Conservation (phyloP, 306 rosid species). For the Pachyrhizus erosus region DNA sequence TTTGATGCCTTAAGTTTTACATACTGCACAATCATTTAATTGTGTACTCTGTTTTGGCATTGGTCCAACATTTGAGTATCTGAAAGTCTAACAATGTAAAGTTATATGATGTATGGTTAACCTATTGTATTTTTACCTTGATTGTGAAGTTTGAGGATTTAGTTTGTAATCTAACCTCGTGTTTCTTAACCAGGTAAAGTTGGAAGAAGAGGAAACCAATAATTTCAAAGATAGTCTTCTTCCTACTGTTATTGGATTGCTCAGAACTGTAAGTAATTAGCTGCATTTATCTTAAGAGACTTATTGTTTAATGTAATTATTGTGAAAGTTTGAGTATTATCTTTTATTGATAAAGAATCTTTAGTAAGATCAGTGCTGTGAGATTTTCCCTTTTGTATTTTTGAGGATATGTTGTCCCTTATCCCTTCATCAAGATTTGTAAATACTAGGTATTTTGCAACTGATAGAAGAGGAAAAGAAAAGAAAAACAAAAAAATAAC, state of each 20-base stretch:
- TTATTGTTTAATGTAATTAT: slow-evolving; percentile 21
- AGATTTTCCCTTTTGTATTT: slow-evolving; percentile 34
- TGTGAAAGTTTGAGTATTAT: slow-evolving; percentile 34
- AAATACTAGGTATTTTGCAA: slow-evolving; percentile 13
- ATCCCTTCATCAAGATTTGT: slow-evolving; percentile 4
- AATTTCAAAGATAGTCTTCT: slow-evolving; percentile 84
- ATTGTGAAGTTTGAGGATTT: slow-evolving; percentile 34
- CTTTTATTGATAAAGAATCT: slow-evolving; percentile 28
- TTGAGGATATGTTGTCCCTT: slow-evolving; percentile 35
- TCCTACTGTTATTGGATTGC: slow-evolving; percentile 93
- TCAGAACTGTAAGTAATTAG: slow-evolving; percentile 86
- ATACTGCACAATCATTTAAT: not conserved
- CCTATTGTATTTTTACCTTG: not conserved
- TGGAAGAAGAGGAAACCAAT: slow-evolving; percentile 84
- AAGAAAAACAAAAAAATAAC: not conserved
- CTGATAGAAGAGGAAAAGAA: not conserved
- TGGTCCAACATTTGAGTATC: not conserved
- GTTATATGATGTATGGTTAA: slow-evolving; percentile 2
- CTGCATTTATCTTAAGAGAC: slow-evolving; percentile 21
- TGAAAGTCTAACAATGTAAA: slow-evolving; percentile 11
- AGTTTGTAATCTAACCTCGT: slow-evolving; percentile 47
- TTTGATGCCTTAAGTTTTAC: slow-evolving; percentile 32
- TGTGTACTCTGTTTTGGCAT: slow-evolving; percentile 16
- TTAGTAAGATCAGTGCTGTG: slow-evolving; percentile 14
- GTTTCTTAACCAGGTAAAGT: slow-evolving; percentile 63